A percentile compares a stretch with the other conserved stretches of the same genome.
Evolutionary conservation across 257 asterid species (phyloP).

Genomic region (Coffea eugenioides): DNA sequence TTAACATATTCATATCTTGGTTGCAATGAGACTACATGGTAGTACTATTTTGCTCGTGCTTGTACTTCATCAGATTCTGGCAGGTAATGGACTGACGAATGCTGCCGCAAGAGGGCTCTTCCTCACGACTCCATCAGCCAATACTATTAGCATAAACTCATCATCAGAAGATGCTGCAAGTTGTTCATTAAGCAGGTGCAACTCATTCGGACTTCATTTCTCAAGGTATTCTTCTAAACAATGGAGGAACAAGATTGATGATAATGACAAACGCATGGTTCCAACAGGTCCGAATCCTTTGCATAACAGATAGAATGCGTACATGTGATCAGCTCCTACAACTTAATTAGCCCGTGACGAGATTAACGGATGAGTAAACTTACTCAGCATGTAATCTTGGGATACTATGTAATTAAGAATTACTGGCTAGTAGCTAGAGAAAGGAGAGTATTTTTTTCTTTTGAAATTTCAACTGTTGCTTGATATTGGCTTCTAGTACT

Average conservation of each 20-base stretch:
- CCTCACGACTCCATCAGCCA: neutral
- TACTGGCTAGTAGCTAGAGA: neutral
- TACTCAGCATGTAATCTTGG: constrained; percentile 8
- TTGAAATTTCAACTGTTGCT: neutral
- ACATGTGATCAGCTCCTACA: neutral
- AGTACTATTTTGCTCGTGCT: constrained; percentile 37
- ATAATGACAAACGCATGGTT: constrained; percentile 46
- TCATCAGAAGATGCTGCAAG: constrained; percentile 3
- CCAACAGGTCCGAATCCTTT: constrained; percentile 72
- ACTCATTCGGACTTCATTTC: constrained; percentile 39
- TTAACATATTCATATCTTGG: neutral
- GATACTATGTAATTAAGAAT: constrained; percentile 2
- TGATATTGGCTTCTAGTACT: neutral
- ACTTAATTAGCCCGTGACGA: neutral
- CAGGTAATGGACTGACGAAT: constrained; percentile 6
- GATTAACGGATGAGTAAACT: neutral
- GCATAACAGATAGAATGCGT: constrained; percentile 51
- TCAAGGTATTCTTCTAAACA: constrained; percentile 29
- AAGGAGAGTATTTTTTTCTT: neutral
- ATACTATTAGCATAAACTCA: neutral
- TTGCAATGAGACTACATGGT: constrained; percentile 13
- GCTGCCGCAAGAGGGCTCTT: constrained; percentile 12
- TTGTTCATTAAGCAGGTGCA: constrained; percentile 16
- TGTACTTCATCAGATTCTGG: constrained; percentile 33
- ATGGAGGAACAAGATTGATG: constrained; percentile 20